phyloP scores from a whole-genome alignment of 2,329 filamentous ascomycete genomes.

The Aspergillus carbonarius region DNA sequence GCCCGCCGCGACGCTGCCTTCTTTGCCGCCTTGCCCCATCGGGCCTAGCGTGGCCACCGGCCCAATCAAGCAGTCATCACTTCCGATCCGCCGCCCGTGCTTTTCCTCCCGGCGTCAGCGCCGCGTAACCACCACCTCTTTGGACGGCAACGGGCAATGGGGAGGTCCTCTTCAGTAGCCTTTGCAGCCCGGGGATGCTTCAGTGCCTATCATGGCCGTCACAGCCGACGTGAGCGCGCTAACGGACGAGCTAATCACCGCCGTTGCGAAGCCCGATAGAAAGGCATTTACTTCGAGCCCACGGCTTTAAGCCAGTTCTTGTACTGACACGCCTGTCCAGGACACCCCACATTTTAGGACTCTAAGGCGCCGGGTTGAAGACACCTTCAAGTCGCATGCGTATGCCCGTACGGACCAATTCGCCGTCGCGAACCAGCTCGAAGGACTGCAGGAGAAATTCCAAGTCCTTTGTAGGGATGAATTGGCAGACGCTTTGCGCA shows the following conservation, averaged over 20 bases:
- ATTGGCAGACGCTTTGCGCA: constrained; percentile 67
- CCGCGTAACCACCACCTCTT: constrained; percentile 14
- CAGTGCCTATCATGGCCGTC: constrained; percentile 62
- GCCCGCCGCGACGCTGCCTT: neutral
- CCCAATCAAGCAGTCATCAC: neutral
- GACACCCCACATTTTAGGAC: constrained; percentile 27
- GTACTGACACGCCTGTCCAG: constrained; percentile 24
- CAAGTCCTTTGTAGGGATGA: constrained; percentile 75
- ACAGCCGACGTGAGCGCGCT: constrained; percentile 63
- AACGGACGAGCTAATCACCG: constrained; percentile 68
- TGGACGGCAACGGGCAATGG: constrained; percentile 1
- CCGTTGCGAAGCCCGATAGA: constrained; percentile 52
- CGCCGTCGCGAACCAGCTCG: constrained; percentile 63
- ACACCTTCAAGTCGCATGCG: constrained; percentile 40
- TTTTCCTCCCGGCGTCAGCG: constrained; percentile 15
- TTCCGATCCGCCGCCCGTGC: neutral
- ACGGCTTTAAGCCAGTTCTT: neutral
- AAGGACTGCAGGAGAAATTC: constrained; percentile 83
- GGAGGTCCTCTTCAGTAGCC: constrained; percentile 1
- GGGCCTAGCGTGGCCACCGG: constrained; percentile 24
- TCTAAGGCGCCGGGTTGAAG: constrained; percentile 34
- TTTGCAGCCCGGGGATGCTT: neutral
- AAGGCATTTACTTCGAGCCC: constrained; percentile 45
- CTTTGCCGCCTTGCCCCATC: constrained; percentile 23
- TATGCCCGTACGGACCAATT: constrained; percentile 73